phyloP scores from a whole-genome alignment of 805 yeast genomes.

The Tetrapisispora pingtungensis region DNA sequence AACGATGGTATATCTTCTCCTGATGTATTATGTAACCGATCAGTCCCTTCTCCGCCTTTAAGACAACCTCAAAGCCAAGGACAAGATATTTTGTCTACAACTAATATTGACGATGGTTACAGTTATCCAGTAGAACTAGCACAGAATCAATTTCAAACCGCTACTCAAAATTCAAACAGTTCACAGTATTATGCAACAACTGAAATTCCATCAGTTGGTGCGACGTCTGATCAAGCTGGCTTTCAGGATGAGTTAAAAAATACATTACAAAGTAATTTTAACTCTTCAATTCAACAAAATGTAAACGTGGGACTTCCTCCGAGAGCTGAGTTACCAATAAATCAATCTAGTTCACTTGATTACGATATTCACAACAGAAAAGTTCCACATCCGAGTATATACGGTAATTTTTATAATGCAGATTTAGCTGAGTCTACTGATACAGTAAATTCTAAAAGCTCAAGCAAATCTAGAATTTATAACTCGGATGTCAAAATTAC shows the following conservation, averaged over 20 bases:
- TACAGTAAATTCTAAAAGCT: neutral
- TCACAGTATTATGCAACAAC: no score
- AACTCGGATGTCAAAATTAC: conserved; percentile 7
- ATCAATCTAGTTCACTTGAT: conserved; percentile 3
- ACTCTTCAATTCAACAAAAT: no score
- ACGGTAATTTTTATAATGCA: neutral
- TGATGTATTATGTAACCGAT: neutral
- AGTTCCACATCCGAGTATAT: conserved; percentile 1
- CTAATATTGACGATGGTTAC: neutral
- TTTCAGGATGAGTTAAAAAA: no score
- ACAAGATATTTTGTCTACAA: no score
- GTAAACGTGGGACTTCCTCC: neutral
- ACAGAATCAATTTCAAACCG: conserved; percentile 4
- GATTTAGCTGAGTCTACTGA: neutral
- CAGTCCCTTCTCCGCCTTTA: neutral
- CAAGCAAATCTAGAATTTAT: neutral
- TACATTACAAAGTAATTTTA: no score
- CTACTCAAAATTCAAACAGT: neutral
- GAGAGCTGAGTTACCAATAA: neutral
- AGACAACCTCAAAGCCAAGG: neutral
- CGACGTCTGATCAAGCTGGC: no score
- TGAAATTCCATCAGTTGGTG: no score
- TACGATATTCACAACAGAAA: neutral
- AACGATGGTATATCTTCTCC: neutral
- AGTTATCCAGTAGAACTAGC: conserved; percentile 2